Evolutionary conservation across 2,329 filamentous ascomycete genomes (phyloP), one percentile per base, ranked within the genome.

Genomic region (Davidsoniella virescens): DNA sequence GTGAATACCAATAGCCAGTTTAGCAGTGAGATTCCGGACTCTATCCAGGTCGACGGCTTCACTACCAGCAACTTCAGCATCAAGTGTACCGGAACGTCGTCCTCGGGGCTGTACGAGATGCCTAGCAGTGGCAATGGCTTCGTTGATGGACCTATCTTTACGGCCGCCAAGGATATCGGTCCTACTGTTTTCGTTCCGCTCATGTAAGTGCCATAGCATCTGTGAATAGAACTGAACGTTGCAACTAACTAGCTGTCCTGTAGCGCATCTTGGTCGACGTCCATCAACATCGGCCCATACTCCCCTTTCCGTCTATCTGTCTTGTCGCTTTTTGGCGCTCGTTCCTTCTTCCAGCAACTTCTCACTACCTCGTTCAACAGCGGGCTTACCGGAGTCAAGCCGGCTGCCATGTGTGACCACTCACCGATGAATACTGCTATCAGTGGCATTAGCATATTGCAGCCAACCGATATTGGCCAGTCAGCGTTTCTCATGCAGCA

Each of bases 231-330:
- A 18, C n/a, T 14, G 18, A 29, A 18, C 5, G 8, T 33, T 4
- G 10, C 6, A 36, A 16, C 47, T 50, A 37, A 50, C 47, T n/a
- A 25, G 8, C 18, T 10, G 4, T 39, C 45, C 16, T 29, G 40
- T 17, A 45, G 37, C 18, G 18, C 51, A 9, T n/a, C 39, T n/a
- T 50, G 51, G 51, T 41, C 47, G 0, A 29, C 47, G 2, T 33
- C 23, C 6, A 14, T 2, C n/a, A 46, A 50, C 33, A 50, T 53
- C 39, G 51, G 51, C n/a, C 51, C 26, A 8, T 53, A 53, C 42
- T 53, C 51, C 3, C 51, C 51, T 8, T 53, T 53, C 37, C 51
- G 51, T 5, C 43, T 50, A 4, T 47, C 51, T 3, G 26, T 53
- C 12, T 29, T 50, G 16, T 49, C 51, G n/a, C 37, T 53, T 10